These are phyloP conservation scores for Hemisphaericaspora xylofermentans DNA, from an alignment of 1,139 yeast genomes.

Conservation along the genomic window DNA sequence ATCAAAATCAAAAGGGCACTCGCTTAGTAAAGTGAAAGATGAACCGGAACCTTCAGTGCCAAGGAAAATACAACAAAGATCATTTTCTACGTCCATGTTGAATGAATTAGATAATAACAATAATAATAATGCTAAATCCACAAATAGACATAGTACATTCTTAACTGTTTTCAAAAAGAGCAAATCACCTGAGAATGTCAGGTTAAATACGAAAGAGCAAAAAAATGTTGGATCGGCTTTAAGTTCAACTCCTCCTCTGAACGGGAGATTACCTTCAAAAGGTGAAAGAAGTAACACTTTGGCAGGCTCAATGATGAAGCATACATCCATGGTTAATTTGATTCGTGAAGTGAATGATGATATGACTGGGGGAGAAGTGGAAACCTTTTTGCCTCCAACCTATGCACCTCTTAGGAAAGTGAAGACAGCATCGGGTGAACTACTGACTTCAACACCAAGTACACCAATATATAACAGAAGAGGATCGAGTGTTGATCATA, in stretches of 20 bases:
- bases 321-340: conserved; percentile 19
- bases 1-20: conserved; percentile 30
- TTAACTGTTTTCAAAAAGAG: conserved; percentile 28
- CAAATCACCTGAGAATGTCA: conserved; percentile 21
- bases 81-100: conserved; percentile 27
- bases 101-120: neutral
- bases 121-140: conserved; percentile 2
- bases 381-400: neutral
- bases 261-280: conserved; percentile 3
- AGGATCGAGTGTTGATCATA: neutral
- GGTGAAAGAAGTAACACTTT: neutral
- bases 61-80: conserved; percentile 23
- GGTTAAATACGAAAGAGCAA: conserved; percentile 1
- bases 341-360: conserved; percentile 38
- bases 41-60: conserved; percentile 11
- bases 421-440: neutral
- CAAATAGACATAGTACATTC: conserved; percentile 10
- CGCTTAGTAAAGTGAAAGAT: conserved; percentile 19
- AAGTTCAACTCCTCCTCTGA: conserved; percentile 11
- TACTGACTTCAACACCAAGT: neutral
- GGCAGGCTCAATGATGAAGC: neutral
- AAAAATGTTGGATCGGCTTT: conserved; percentile 11
- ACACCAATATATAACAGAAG: neutral
- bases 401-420: neutral
- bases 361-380: neutral